phyloP scores from a whole-genome alignment of 192 early-diverging fungal genomes.

The Coemansia reversa region DNA sequence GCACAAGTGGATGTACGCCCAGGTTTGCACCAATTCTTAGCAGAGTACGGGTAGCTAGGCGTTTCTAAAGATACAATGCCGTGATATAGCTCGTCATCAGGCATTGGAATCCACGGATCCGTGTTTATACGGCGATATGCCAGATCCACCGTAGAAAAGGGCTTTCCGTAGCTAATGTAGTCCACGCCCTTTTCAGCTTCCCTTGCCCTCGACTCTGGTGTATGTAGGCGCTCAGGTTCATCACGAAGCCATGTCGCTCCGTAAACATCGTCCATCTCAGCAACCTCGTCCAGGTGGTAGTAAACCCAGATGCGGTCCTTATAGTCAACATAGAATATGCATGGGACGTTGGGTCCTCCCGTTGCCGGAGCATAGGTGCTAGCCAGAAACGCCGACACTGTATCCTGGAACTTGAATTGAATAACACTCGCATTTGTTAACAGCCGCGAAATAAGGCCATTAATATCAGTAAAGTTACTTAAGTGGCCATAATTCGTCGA shows the following conservation, averaged over 20 bases:
- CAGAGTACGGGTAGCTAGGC: slow-evolving; percentile 41
- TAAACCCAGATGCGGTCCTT: slow-evolving; percentile 55
- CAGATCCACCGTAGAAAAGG: slow-evolving; percentile 47
- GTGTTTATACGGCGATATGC: slow-evolving; percentile 47
- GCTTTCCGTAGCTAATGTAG: slow-evolving; percentile 35
- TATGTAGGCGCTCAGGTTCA: slow-evolving; percentile 26
- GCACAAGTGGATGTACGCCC: not conserved
- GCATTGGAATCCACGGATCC: slow-evolving; percentile 50
- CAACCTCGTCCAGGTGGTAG: slow-evolving; percentile 52
- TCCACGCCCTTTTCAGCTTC: slow-evolving; percentile 19
- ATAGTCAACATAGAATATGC: slow-evolving; percentile 54
- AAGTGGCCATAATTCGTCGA: slow-evolving; percentile 29
- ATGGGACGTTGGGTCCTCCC: slow-evolving; percentile 54
- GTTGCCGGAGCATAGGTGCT: slow-evolving; percentile 52
- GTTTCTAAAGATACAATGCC: slow-evolving; percentile 14
- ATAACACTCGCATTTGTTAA: slow-evolving; percentile 49
- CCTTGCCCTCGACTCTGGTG: slow-evolving; percentile 16
- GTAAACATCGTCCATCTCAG: slow-evolving; percentile 55
- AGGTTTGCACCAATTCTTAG: slow-evolving; percentile 33
- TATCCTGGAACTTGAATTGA: slow-evolving; percentile 56
- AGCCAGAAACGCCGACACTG: slow-evolving; percentile 50
- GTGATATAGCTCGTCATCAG: slow-evolving; percentile 18
- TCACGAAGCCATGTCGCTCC: slow-evolving; percentile 48
- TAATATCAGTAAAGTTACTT: slow-evolving; percentile 38
- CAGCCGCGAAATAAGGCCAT: slow-evolving; percentile 43